A percentile compares a stretch with the other conserved stretches of the same genome.
Evolutionary conservation across 148 eudicot genomes (phyloP).

Genomic region (Limonium bicolor): DNA sequence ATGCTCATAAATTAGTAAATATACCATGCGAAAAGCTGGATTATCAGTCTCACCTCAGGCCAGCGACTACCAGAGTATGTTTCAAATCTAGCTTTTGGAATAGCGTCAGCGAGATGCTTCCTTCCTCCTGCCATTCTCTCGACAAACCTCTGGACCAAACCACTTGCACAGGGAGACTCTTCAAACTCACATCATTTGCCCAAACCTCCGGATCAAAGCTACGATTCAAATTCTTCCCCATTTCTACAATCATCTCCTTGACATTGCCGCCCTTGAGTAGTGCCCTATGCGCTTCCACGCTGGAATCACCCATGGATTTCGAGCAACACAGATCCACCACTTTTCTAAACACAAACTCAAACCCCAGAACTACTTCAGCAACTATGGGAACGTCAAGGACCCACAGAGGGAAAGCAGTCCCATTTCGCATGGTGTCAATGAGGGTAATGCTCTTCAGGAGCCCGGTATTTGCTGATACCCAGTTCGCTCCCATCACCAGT

Average conservation of each 20-base stretch:
- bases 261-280: conserved; percentile 61
- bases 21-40: not conserved
- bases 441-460: conserved; percentile 52
- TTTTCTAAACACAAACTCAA: conserved; percentile 38
- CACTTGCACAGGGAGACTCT: conserved; percentile 64
- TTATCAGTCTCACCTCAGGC: conserved; percentile 56
- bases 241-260: conserved; percentile 45
- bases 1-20: no score
- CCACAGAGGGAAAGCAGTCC: conserved; percentile 62
- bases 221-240: conserved; percentile 52
- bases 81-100: conserved; percentile 44
- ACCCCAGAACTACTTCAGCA: conserved; percentile 50
- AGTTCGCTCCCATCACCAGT: conserved; percentile 54
- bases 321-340: conserved; percentile 49
- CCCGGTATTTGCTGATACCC: conserved; percentile 51
- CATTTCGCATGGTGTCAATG: conserved; percentile 34
- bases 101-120: conserved; percentile 36
- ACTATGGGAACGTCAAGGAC: conserved; percentile 34
- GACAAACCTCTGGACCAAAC: conserved; percentile 65
- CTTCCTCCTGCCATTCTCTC: conserved; percentile 57
- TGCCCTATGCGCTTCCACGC: conserved; percentile 59
- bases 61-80: conserved; percentile 88
- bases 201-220: conserved; percentile 76
- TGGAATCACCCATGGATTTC: conserved; percentile 15
- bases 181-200: conserved; percentile 47